A percentile compares a stretch with the other conserved stretches of the same genome.
These are phyloP conservation scores for Penicillium antarcticum DNA, from an alignment of 495 filamentous ascomycete genomes.

Conservation along the genomic window DNA sequence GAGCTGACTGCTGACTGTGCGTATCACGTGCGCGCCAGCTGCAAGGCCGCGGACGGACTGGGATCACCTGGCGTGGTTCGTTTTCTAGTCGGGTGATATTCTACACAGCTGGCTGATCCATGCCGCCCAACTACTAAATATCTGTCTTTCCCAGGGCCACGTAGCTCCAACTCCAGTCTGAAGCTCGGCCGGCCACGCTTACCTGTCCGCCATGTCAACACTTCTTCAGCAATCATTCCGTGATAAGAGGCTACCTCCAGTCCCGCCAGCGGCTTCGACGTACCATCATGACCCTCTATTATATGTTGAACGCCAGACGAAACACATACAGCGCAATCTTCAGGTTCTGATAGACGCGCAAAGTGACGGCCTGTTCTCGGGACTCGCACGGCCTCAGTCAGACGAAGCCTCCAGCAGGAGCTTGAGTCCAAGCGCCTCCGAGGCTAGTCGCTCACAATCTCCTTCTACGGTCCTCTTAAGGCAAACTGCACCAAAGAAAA, in stretches of 20 bases:
- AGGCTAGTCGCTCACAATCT: constrained; percentile 18
- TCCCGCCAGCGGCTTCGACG: constrained; percentile 27
- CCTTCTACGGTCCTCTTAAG: constrained; percentile 56
- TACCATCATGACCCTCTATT: constrained; percentile 40
- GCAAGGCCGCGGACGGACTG: neutral
- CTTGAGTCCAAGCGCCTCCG: constrained; percentile 38
- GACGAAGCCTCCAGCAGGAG: constrained; percentile 47
- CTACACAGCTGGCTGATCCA: constrained; percentile 9
- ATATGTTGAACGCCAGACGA: constrained; percentile 42
- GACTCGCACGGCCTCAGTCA: constrained; percentile 34
- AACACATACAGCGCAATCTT: constrained; percentile 67
- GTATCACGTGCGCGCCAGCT: constrained; percentile 21
- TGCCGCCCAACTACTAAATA: constrained; percentile 3
- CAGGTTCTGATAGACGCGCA: constrained; percentile 84
- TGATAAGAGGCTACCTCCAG: constrained; percentile 21
- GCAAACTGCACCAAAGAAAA: constrained; percentile 54
- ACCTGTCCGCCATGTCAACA: constrained; percentile 29
- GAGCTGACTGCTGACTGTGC: constrained; percentile 25
- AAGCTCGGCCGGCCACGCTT: neutral
- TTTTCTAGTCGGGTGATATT: constrained; percentile 18
- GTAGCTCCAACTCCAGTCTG: neutral
- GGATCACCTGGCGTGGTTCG: constrained; percentile 19
- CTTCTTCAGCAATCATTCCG: constrained; percentile 19
- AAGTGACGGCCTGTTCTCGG: constrained; percentile 65
- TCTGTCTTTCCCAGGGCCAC: neutral